Conservation (phyloP, 176 grass and related monocot species). For the Musa acuminata region DNA sequence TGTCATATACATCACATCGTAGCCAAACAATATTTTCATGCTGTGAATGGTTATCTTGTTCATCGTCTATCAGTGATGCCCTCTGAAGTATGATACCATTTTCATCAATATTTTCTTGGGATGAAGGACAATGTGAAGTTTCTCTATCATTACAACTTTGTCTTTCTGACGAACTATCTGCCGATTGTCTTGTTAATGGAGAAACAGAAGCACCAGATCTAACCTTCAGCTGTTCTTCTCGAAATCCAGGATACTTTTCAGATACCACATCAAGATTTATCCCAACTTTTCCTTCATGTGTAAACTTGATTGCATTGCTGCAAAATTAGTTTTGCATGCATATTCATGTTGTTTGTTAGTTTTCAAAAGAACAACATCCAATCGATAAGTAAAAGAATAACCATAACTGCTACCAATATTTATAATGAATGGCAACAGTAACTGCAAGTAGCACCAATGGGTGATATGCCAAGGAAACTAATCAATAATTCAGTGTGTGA, state of each 20-base stretch:
- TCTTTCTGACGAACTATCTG: constrained; percentile 25
- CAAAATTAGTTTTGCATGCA: constrained; percentile 11
- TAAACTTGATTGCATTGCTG: constrained; percentile 97
- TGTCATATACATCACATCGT: constrained; percentile 74
- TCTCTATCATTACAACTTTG: constrained; percentile 36
- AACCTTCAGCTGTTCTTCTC: constrained; percentile 16
- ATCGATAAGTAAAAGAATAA: constrained; percentile 9
- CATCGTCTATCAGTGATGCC: constrained; percentile 24
- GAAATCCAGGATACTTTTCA: constrained; percentile 26
- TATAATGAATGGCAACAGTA: too few species aligned
- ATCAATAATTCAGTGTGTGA: too few species aligned
- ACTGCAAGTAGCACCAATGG: too few species aligned
- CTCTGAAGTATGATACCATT: constrained; percentile 21
- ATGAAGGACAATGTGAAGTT: constrained; percentile 29
- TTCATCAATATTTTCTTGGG: constrained; percentile 24
- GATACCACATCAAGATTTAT: constrained; percentile 58
- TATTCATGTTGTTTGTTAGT: neutral
- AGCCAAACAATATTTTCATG: constrained; percentile 60
- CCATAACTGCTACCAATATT: neutral
- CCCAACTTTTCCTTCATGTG: constrained; percentile 82
- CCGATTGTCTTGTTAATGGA: constrained; percentile 6
- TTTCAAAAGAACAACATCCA: constrained; percentile 10
- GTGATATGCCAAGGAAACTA: too few species aligned
- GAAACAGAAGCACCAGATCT: neutral
- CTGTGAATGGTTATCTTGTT: constrained; percentile 15